These are phyloP conservation scores for Solanum lycopersicoides DNA, from an alignment of 257 asterid genomes.

Conservation along the genomic window DNA sequence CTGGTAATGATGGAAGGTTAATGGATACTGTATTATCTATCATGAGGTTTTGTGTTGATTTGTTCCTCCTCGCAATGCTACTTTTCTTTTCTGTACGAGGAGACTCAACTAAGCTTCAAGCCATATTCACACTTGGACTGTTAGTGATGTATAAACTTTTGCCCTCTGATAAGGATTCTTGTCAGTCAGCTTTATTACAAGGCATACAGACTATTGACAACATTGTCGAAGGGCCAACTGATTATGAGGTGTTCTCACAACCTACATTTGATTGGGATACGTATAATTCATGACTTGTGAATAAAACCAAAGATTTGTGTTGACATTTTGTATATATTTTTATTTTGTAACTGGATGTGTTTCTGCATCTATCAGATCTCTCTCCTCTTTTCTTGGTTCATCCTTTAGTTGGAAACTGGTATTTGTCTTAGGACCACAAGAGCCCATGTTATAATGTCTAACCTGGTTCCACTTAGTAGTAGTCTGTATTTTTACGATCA, in stretches of 20 bases:
- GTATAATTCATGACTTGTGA: constrained; percentile 32
- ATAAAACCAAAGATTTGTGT: background rate
- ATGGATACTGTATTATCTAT: constrained; percentile 79
- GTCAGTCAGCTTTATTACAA: constrained; percentile 63
- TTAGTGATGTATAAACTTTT: constrained; percentile 70
- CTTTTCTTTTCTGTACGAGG: constrained; percentile 78
- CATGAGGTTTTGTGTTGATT: constrained; percentile 76
- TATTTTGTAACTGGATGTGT: background rate
- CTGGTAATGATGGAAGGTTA: constrained; percentile 94
- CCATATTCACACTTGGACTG: constrained; percentile 81
- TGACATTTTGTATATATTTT: background rate
- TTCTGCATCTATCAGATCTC: background rate
- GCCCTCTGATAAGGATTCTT: constrained; percentile 48
- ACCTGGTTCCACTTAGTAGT: background rate
- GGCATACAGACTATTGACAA: constrained; percentile 66
- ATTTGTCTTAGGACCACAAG: background rate
- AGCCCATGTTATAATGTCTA: background rate
- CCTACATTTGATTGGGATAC: constrained; percentile 98
- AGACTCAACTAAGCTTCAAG: constrained; percentile 86
- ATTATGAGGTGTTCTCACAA: constrained; percentile 76
- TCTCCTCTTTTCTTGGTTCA: background rate
- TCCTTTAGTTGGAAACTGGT: background rate
- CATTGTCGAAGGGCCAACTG: constrained; percentile 55
- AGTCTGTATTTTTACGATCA: background rate
- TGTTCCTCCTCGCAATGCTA: constrained; percentile 72